Percentiles rank a stretch among this genome's conserved stretches.
These are phyloP conservation scores for Gaertneriomyces semiglobifer DNA, from an alignment of 192 early-diverging fungal species.

Conservation along the genomic window DNA sequence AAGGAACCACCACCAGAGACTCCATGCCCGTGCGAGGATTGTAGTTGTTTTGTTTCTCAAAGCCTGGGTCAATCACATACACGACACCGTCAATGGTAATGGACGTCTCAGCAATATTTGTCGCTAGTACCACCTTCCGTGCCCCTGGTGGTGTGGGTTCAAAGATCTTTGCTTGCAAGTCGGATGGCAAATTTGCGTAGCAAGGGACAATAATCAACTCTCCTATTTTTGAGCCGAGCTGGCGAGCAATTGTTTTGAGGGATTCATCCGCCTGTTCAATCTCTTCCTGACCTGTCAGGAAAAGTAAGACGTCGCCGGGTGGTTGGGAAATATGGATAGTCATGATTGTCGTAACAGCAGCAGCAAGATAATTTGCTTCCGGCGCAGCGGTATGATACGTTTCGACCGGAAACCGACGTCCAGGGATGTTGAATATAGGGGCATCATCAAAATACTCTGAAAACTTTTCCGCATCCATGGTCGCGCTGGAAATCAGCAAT, in stretches of 20 bases:
- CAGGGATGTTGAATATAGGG: slow-evolving; percentile 92
- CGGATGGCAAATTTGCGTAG: slow-evolving; percentile 89
- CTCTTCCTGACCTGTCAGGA: slow-evolving; percentile 97
- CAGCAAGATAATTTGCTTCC: slow-evolving; percentile 93
- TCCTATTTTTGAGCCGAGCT: slow-evolving; percentile 80
- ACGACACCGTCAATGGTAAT: slow-evolving; percentile 97
- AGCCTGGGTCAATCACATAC: slow-evolving; percentile 95
- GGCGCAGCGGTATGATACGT: slow-evolving; percentile 93
- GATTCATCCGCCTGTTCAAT: slow-evolving; percentile 89
- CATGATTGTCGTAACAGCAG: slow-evolving; percentile 88
- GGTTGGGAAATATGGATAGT: slow-evolving; percentile 90
- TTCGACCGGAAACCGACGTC: slow-evolving; percentile 90
- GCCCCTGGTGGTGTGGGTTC: slow-evolving; percentile 78
- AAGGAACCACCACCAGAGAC: slow-evolving; percentile 84
- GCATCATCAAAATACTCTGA: slow-evolving; percentile 91
- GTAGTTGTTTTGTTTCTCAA: slow-evolving; percentile 94
- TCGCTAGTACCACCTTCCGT: slow-evolving; percentile 84
- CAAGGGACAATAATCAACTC: slow-evolving; percentile 86
- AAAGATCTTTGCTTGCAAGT: slow-evolving; percentile 95
- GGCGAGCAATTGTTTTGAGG: slow-evolving; percentile 67
- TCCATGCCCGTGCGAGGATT: slow-evolving; percentile 98
- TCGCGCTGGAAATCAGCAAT: slow-evolving; percentile 93
- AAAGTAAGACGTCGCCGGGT: slow-evolving; percentile 88
- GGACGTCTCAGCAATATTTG: slow-evolving; percentile 98
- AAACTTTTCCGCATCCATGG: slow-evolving; percentile 97